phyloP scores from a whole-genome alignment of 306 rosid genomes.

The Cicer pinnatifidum region DNA sequence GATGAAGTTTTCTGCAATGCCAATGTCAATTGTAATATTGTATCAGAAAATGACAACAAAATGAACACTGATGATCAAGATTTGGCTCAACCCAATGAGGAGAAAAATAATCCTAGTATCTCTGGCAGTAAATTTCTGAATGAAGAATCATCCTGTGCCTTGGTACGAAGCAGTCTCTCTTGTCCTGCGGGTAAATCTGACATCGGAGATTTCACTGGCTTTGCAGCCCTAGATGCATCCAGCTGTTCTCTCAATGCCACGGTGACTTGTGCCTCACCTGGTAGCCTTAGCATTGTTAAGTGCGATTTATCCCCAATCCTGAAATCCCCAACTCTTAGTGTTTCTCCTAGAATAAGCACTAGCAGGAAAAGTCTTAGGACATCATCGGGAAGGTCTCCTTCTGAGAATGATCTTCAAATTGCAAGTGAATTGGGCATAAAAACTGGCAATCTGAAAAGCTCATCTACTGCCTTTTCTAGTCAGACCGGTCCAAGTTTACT shows the following conservation, averaged over 20 bases:
- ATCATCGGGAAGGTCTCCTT: slow-evolving; percentile 73
- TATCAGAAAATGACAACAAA: slow-evolving; percentile 47
- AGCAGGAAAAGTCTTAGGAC: slow-evolving; percentile 92
- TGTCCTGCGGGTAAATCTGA: slow-evolving; percentile 52
- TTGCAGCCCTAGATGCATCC: slow-evolving; percentile 49
- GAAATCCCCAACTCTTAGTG: slow-evolving; percentile 84
- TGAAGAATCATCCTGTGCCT: slow-evolving; percentile 55
- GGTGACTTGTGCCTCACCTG: slow-evolving; percentile 61
- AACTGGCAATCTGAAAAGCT: slow-evolving; percentile 43
- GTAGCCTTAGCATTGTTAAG: slow-evolving; percentile 58
- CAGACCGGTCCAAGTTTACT: slow-evolving; percentile 55
- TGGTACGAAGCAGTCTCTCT: slow-evolving; percentile 37
- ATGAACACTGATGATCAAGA: slow-evolving; percentile 47
- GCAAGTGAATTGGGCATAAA: slow-evolving; percentile 50
- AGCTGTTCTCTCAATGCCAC: slow-evolving; percentile 52
- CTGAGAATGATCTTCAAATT: slow-evolving; percentile 61
- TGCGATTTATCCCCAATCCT: slow-evolving; percentile 62
- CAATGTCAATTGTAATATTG: slow-evolving; percentile 32
- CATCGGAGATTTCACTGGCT: slow-evolving; percentile 48
- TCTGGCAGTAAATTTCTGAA: slow-evolving; percentile 47
- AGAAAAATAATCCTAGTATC: slow-evolving; percentile 44
- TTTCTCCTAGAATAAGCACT: slow-evolving; percentile 80
- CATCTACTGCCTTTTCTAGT: slow-evolving; percentile 52
- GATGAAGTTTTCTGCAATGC: slow-evolving; percentile 40
- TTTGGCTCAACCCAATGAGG: slow-evolving; percentile 40